Percentiles rank a stretch among this genome's conserved stretches.
phyloP scores from a whole-genome alignment of 2,329 filamentous ascomycete genomes.

The Botrytis elliptica region DNA sequence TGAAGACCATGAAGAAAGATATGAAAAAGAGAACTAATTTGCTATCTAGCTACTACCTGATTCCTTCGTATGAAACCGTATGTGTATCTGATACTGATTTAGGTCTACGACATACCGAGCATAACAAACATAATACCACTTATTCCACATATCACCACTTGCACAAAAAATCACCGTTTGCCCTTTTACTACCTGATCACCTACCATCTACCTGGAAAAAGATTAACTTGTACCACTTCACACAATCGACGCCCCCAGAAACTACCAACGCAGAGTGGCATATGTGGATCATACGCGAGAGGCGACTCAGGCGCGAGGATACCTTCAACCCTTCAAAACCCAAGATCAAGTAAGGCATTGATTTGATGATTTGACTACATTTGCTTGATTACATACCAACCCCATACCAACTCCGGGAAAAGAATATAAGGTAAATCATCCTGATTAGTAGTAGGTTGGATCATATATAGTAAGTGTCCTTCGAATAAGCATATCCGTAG shows the following conservation, averaged over 20 bases:
- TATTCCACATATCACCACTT: background rate
- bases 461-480: constrained; percentile 6
- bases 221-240: constrained; percentile 3
- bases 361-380: constrained; percentile 7
- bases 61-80: background rate
- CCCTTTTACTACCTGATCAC: constrained; percentile 1
- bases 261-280: constrained; percentile 16
- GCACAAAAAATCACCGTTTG: background rate
- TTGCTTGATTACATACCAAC: constrained; percentile 6
- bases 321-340: background rate
- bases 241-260: constrained; percentile 9
- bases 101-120: background rate
- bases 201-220: constrained; percentile 14
- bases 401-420: constrained; percentile 2
- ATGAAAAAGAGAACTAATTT: background rate
- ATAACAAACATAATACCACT: background rate
- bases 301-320: constrained; percentile 3
- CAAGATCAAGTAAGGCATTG: background rate
- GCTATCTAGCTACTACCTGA: background rate
- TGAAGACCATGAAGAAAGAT: background rate
- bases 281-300: constrained; percentile 18
- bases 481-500: background rate
- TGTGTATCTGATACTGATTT: background rate
- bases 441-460: constrained; percentile 14
- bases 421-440: background rate